These are phyloP conservation scores for Cryphonectria carpinicola DNA, from an alignment of 2,329 filamentous ascomycete genomes.

Conservation along the genomic window DNA sequence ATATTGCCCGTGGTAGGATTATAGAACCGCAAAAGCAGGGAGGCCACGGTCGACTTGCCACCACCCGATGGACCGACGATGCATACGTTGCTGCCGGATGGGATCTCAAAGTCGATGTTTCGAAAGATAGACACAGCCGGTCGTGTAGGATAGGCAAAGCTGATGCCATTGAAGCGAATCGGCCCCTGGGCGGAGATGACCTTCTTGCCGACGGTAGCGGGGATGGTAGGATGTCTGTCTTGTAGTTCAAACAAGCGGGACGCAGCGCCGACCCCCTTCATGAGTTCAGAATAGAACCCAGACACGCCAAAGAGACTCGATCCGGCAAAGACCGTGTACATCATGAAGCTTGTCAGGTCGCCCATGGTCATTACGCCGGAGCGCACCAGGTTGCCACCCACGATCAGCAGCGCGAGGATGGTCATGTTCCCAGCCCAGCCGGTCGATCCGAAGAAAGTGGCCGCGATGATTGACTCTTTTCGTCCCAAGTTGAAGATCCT, in stretches of 20 bases:
- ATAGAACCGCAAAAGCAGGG: conserved; percentile 91
- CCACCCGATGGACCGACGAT: conserved; percentile 96
- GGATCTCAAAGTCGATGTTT: conserved; percentile 85
- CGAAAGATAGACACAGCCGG: conserved; percentile 92
- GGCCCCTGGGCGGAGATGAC: conserved; percentile 84
- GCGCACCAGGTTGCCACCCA: conserved; percentile 88
- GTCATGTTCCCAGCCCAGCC: conserved; percentile 97
- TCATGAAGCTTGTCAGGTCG: conserved; percentile 93
- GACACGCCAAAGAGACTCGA: conserved; percentile 93
- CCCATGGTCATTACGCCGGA: conserved; percentile 85
- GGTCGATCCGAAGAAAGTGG: conserved; percentile 85
- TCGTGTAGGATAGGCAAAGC: conserved; percentile 90
- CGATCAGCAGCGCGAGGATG: conserved; percentile 85
- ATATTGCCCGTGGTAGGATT: conserved; percentile 77
- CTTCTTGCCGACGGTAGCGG: conserved; percentile 78
- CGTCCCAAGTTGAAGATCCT: conserved; percentile 90
- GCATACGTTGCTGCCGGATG: conserved; percentile 90
- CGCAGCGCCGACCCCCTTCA: conserved; percentile 98
- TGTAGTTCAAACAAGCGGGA: conserved; percentile 94
- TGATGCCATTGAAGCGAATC: conserved; percentile 85
- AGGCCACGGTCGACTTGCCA: conserved; percentile 93
- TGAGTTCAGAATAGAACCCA: conserved; percentile 95
- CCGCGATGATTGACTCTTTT: conserved; percentile 84
- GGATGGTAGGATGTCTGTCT: conserved; percentile 83
- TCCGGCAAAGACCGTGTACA: conserved; percentile 89